A percentile compares a stretch with the other conserved stretches of the same genome.
phyloP scores from a whole-genome alignment of 805 yeast genomes.

The Citeromyces matritensis region DNA sequence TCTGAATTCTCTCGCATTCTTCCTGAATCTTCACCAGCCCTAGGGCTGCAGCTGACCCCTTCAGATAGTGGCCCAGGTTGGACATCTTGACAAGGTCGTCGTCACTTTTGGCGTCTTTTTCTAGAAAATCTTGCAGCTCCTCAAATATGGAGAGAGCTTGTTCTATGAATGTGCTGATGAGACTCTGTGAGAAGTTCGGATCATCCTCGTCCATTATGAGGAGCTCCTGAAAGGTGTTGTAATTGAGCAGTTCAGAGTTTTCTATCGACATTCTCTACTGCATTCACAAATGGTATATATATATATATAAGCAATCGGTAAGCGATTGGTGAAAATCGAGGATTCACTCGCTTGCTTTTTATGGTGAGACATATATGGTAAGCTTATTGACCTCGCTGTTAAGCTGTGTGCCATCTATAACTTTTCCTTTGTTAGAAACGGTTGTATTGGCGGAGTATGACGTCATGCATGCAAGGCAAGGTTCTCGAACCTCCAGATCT shows the following conservation, averaged over 20 bases:
- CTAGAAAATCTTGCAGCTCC: constrained; percentile 48
- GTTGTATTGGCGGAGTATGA: too few relatives aligned
- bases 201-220: constrained; percentile 95
- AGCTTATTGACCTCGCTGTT: too few relatives aligned
- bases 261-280: constrained; percentile 9
- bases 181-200: constrained; percentile 70
- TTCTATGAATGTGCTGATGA: constrained; percentile 75
- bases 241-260: constrained; percentile 60
- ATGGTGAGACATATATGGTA: too few relatives aligned
- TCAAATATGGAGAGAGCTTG: constrained; percentile 75
- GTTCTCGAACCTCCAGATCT: too few relatives aligned
- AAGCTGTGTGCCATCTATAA: too few relatives aligned
- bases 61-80: constrained; percentile 78
- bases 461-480: too few relatives aligned
- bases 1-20: constrained; percentile 89
- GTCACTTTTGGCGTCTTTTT: constrained; percentile 16
- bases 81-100: constrained; percentile 44
- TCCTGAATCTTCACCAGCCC: constrained; percentile 73
- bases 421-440: too few relatives aligned
- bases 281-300: too few relatives aligned
- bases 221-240: constrained; percentile 80
- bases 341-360: too few relatives aligned
- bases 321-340: too few relatives aligned
- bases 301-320: too few relatives aligned
- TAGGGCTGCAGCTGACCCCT: constrained; percentile 90